Base-by-base conservation (phyloP, 2,329 filamentous ascomycete genomes). In the Escovopsis sp. region DNA sequence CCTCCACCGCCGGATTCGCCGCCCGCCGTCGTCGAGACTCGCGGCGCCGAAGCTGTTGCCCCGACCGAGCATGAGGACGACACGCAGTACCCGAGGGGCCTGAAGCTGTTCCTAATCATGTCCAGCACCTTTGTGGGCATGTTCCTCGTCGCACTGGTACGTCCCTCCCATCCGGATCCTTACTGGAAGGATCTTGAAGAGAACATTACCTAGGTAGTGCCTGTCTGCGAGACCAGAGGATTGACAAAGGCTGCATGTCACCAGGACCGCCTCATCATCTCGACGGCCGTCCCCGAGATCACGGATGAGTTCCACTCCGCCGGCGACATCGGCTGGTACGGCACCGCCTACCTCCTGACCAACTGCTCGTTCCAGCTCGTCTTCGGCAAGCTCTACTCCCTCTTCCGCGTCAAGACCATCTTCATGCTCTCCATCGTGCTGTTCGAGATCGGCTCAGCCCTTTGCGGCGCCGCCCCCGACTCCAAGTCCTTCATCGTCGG, bases 291-390 rank as follows among this genome's bases (percentile, higher is more conserved):
- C 28, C 60, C 59, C 3, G 53, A 52, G 8, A 60, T 61, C 35
- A 54, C 55, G 4, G 48, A 55, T 42, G 51, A 60, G 28, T 57
- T 65, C 45, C 52, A 62, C 8, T 55, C 62, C 30, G 54, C 67
- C 1, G 54, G 57, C 15, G 64, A 69, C 44, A 59, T 70, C 10
- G 63, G 62, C 37, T 69, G 51, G 52, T 57, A 59, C 40, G 53
- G 48, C 33, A 50, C 51, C 19, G 49, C 54, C 18, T 58, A 56
- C 33, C 44, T 51, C 26, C 48, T 58, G 40, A 55, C 54, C 12
- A 43, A 48, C 26, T 51, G 51, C 28, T 53, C 51, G 6, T 49
- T 51, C 19, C 52, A 56, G 26, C 50, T 51, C 4, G 48, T 49
- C 15, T 56, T 49, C 26, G 57, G 57, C 3, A 49, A 49, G 2